phyloP scores from a whole-genome alignment of 345 rosid species.

The Carallia pectinifolia region DNA sequence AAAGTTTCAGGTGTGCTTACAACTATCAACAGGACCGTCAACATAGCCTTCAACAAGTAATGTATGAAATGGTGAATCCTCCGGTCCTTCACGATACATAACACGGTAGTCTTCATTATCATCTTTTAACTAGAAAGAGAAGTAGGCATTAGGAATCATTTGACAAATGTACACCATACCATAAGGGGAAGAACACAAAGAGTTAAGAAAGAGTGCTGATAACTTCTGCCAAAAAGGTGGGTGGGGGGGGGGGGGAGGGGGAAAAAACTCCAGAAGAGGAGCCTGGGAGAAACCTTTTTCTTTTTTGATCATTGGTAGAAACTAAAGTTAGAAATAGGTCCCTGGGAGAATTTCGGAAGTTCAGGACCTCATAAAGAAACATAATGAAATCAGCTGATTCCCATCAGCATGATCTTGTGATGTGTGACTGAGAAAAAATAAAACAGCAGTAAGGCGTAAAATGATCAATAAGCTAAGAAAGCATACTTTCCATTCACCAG shows the following conservation, averaged over 20 bases:
- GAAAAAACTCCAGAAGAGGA: neutral
- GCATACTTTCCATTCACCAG: conserved; percentile 84
- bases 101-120: conserved; percentile 79
- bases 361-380: neutral
- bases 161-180: neutral
- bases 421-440: neutral
- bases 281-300: neutral
- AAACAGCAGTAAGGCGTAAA: neutral
- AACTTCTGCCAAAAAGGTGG: neutral
- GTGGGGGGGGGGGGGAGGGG: neutral
- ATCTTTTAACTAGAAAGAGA: conserved; percentile 60
- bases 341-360: neutral
- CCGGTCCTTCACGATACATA: conserved; percentile 90
- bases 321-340: no score
- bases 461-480: conserved; percentile 1
- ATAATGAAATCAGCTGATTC: neutral
- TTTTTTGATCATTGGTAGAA: neutral
- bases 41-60: conserved; percentile 93
- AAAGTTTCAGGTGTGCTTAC: conserved; percentile 44
- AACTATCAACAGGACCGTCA: conserved; percentile 77
- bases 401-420: conserved; percentile 4
- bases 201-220: neutral
- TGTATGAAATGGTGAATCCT: conserved; percentile 76
- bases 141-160: conserved; percentile 5
- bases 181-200: neutral